phyloP scores from a whole-genome alignment of 768 basidiomycete genomes.

The Termitomyces sp. region DNA sequence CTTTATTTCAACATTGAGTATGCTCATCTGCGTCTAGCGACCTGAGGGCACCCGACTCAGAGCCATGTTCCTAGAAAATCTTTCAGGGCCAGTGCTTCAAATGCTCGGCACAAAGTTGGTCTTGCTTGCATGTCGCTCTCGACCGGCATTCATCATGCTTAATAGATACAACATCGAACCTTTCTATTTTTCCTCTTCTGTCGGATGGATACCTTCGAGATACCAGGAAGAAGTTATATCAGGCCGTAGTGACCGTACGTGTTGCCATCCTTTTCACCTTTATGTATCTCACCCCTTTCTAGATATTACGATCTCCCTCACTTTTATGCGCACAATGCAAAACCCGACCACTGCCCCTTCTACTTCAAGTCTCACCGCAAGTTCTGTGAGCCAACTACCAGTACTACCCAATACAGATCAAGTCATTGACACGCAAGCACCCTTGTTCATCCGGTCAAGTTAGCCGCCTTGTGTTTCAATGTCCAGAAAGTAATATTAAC shows the following conservation, averaged over 20 bases:
- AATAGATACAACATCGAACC: constrained; percentile 49
- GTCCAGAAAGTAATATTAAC: not conserved
- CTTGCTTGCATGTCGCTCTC: not conserved
- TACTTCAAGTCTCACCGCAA: constrained; percentile 13
- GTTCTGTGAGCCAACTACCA: constrained; percentile 4
- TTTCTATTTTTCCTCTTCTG: constrained; percentile 58
- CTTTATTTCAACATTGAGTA: not conserved
- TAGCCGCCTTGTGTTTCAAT: constrained; percentile 3
- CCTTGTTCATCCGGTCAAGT: constrained; percentile 37
- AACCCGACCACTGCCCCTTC: constrained; percentile 20
- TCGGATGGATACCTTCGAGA: constrained; percentile 55
- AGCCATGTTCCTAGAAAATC: constrained; percentile 43
- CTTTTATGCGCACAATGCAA: constrained; percentile 40
- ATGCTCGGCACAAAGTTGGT: constrained; percentile 46
- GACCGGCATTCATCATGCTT: not conserved
- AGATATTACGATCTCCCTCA: constrained; percentile 54
- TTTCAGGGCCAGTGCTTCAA: constrained; percentile 44
- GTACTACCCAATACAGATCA: constrained; percentile 17
- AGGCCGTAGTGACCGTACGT: constrained; percentile 34
- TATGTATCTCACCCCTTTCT: not conserved
- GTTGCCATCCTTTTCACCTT: not conserved
- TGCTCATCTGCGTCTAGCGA: constrained; percentile 12
- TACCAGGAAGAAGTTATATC: constrained; percentile 40
- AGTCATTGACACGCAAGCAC: constrained; percentile 47
- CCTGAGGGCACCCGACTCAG: constrained; percentile 34